Conservation (phyloP, 2,329 filamentous ascomycete species). For the Nigrograna mackinnonii region DNA sequence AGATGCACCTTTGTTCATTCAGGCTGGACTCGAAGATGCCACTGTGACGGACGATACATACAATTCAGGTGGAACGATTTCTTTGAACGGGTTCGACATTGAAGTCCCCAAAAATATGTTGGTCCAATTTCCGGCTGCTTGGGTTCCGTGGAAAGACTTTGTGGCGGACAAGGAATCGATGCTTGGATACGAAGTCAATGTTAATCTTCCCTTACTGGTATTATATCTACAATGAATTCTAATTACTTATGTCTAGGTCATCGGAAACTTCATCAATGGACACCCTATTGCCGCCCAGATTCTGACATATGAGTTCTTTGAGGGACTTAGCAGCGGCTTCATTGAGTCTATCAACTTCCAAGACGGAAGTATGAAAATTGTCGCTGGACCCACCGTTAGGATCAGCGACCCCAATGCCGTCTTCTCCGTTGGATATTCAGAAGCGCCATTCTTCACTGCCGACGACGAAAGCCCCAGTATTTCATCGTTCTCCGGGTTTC, state of each 20-base stretch:
- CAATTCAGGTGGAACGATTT: conserved; percentile 50
- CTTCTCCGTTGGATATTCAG: conserved; percentile 43
- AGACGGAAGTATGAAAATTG: conserved; percentile 34
- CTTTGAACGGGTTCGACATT: conserved; percentile 47
- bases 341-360: conserved; percentile 26
- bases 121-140: conserved; percentile 51
- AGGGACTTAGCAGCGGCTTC: conserved; percentile 31
- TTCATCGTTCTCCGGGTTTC: conserved; percentile 50
- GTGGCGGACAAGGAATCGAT: conserved; percentile 9
- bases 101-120: conserved; percentile 50
- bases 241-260: conserved; percentile 15
- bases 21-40: conserved; percentile 9
- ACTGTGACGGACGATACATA: conserved; percentile 6
- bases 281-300: conserved; percentile 36
- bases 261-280: conserved; percentile 37
- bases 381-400: conserved; percentile 29
- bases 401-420: conserved; percentile 48
- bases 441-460: conserved; percentile 47
- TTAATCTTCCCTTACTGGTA: not conserved
- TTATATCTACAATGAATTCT: not conserved
- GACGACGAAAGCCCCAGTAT: conserved; percentile 52
- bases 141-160: conserved; percentile 40
- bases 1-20: conserved; percentile 8
- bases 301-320: conserved; percentile 29
- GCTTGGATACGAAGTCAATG: conserved; percentile 3